Evolutionary conservation across 768 basidiomycete genomes (phyloP), one percentile per base, ranked within the genome.

Genomic region (Boletellus ananas): DNA sequence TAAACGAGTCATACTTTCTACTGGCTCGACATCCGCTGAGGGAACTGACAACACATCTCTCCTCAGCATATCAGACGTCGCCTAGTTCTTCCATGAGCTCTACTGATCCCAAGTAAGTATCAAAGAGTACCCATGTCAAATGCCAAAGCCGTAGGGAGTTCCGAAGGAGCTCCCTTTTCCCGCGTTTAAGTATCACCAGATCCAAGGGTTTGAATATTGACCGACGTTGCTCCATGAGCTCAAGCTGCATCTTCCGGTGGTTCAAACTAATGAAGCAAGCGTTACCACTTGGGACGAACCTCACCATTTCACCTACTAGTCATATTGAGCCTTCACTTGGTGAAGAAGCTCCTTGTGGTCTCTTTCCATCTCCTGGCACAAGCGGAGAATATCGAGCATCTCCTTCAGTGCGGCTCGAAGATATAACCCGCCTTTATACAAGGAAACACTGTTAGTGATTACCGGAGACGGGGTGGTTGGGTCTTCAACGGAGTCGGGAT

Each of bases 11-110:
- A 4, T 45, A 53, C 52, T 17, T 40, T 36, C 41, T 11, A 47
- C 48, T 14, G 21, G 18, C 14, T 20, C 34, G 10, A 56, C 3
- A 3, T 56, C 9, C 0, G 16, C 21, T 4, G 36, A 12, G 16
- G 20, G 14, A 1, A 34, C 34, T 1, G 52, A 56, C 14, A 56
- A 6, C 3, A 50, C 0, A 0, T n/a, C 5, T 21, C 48, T 56
- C 20, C 38, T 50, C 18, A 50, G 36, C 9, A 8, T 33, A 3
- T 50, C 45, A n/a, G 54, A 56, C 7, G 48, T 56, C 6, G 48
- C 27, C 45, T 45, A 8, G 4, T 2, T 47, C 18, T 2, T 43
- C 29, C 4, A 43, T 43, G 17, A 43, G 27, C 6, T 33, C 17
- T 4, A 14, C 14, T 1, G 29, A 43, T 20, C 29, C 14, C 13